These are phyloP conservation scores for Apiospora rasikravindrae DNA, from an alignment of 2,329 filamentous ascomycete species.

Conservation along the genomic window DNA sequence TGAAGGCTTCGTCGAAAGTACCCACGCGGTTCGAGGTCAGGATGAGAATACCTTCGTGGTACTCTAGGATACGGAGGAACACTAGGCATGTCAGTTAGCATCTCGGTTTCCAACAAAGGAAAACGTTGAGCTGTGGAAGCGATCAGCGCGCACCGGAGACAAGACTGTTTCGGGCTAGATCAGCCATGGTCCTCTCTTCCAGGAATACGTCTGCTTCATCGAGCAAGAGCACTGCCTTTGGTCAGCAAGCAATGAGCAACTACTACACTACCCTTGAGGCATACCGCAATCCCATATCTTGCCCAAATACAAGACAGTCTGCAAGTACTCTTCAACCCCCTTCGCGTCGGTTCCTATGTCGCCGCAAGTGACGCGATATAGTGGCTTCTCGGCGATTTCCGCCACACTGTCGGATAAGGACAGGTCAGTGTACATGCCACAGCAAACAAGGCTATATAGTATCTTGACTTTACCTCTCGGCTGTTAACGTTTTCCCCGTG, in stretches of 20 bases:
- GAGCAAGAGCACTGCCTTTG: constrained; percentile 37
- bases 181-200: constrained; percentile 37
- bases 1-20: constrained; percentile 28
- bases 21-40: constrained; percentile 43
- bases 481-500: constrained; percentile 22
- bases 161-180: constrained; percentile 43
- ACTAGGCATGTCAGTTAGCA: constrained; percentile 22
- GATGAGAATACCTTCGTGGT: constrained; percentile 46
- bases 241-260: neutral
- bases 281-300: constrained; percentile 38
- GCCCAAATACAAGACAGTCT: constrained; percentile 37
- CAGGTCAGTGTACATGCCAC: neutral
- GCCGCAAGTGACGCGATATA: constrained; percentile 44
- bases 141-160: constrained; percentile 41
- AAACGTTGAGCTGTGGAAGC: too few species aligned
- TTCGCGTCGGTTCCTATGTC: constrained; percentile 41
- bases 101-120: neutral
- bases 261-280: neutral
- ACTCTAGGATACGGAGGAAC: constrained; percentile 43
- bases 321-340: constrained; percentile 39
- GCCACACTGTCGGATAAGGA: constrained; percentile 34
- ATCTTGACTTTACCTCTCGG: neutral
- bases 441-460: accelerated
- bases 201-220: constrained; percentile 49
- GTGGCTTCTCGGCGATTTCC: constrained; percentile 40